Evolutionary conservation across 257 asterid species (phyloP).

Genomic region (Nicotiana tabacum): DNA sequence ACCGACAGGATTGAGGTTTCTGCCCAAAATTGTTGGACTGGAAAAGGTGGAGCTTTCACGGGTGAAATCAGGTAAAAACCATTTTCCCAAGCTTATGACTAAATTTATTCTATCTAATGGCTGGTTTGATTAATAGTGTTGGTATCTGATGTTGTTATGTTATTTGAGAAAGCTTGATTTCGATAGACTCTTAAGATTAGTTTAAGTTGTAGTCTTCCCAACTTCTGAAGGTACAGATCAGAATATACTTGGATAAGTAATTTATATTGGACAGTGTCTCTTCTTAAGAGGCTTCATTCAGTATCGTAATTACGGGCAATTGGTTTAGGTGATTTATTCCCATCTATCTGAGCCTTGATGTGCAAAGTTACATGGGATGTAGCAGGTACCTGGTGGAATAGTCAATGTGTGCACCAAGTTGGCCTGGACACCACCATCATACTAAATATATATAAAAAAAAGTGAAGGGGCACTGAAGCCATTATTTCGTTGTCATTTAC

Average conservation of each 20-base stretch:
- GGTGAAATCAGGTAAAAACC: conserved; percentile 86
- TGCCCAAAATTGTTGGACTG: conserved; percentile 96
- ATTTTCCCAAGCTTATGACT: background rate
- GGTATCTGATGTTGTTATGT: background rate
- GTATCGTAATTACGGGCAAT: background rate
- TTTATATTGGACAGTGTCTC: background rate
- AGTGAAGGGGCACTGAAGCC: background rate
- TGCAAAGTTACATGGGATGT: background rate
- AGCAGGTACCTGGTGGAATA: background rate
- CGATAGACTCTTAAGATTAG: background rate
- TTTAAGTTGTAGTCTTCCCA: background rate
- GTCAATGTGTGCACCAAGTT: background rate
- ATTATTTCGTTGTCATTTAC: background rate
- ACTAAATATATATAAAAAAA: background rate
- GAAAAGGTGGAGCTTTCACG: conserved; percentile 99
- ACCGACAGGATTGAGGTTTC: conserved; percentile 71
- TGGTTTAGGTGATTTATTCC: background rate
- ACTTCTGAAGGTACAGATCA: background rate
- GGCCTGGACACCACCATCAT: background rate
- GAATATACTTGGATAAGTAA: background rate
- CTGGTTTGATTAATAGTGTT: background rate
- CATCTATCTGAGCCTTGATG: background rate
- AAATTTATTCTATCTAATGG: background rate
- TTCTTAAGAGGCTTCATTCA: background rate
- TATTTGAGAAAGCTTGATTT: background rate